phyloP scores from a whole-genome alignment of 768 basidiomycete species.

The Mycena galopus region DNA sequence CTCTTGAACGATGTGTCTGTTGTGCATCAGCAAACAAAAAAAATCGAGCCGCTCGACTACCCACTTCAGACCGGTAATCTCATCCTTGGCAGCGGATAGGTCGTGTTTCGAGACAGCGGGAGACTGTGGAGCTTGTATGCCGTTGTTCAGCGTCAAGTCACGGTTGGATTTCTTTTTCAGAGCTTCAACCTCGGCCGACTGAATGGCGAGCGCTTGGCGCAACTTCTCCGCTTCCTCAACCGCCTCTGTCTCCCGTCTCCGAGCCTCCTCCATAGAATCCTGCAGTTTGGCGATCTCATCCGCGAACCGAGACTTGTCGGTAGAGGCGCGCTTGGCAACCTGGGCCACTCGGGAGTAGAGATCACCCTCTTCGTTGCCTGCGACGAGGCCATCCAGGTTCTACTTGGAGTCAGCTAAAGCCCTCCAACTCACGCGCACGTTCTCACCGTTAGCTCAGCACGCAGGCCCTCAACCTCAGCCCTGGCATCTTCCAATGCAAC shows the following conservation, averaged over 20 bases:
- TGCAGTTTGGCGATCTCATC: conserved; percentile 71
- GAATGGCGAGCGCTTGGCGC: conserved; percentile 48
- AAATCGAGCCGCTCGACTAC: conserved; percentile 28
- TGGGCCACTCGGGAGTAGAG: conserved; percentile 62
- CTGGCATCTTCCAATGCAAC: conserved; percentile 90
- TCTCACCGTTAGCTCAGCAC: conserved; percentile 82
- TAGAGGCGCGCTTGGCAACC: conserved; percentile 60
- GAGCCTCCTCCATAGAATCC: conserved; percentile 58
- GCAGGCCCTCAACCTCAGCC: conserved; percentile 86
- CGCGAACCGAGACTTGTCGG: conserved; percentile 64
- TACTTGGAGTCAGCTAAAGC: conserved; percentile 43
- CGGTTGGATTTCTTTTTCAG: conserved; percentile 72
- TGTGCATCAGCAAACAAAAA: background rate
- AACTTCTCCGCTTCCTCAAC: conserved; percentile 42
- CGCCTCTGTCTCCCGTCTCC: conserved; percentile 40
- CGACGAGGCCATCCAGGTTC: conserved; percentile 76
- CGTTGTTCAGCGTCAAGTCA: conserved; percentile 63
- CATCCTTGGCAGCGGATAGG: conserved; percentile 63
- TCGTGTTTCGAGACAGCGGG: conserved; percentile 66
- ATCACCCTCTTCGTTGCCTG: conserved; percentile 54
- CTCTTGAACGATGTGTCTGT: conserved; percentile 88
- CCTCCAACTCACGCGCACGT: background rate
- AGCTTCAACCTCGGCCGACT: conserved; percentile 65
- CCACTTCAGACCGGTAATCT: conserved; percentile 88
- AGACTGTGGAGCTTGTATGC: conserved; percentile 48